Evolutionary conservation across 2,329 filamentous ascomycete genomes (phyloP), one percentile per base, ranked within the genome.

Genomic region (Verticillium klebahnii): DNA sequence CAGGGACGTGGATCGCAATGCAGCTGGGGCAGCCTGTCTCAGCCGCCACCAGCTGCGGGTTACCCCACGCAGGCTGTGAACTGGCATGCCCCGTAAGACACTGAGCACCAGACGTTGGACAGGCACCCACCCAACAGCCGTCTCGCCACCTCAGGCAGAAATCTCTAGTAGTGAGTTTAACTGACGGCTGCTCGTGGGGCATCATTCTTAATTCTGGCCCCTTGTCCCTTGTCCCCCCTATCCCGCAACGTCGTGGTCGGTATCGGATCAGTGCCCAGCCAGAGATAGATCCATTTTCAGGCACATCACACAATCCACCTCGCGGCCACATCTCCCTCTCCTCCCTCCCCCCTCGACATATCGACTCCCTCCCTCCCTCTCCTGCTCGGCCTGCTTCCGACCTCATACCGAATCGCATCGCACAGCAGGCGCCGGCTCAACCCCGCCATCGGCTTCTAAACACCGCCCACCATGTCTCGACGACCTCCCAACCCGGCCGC

Each of bases 401-500:
- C 17, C 37, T 7, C 17, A 15, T 12, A 40, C 37, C 12, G 6
- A 40, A n/a, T 7, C 45, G 45, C 8, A 50, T n/a, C 45, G 45
- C 8, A 50, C 19, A 50, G 19, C 45, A 50, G n/a, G 45, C 45
- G 45, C 19, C 45, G 9, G 23, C 45, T 50, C 19, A 19, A 50
- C 45, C 45, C 45, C 45, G 45, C 45, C n/a, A 23, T 5, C 19
- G 8, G 23, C n/a, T 19, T 25, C 45, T 25, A 12, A 50, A 50
- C 45, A 50, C 45, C 45, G 45, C 45, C 63, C 61, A 78, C 69
- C 67, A 96, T 96, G 91, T 95, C 92, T 70, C 85, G 92, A 81
- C 87, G 91, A 74, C 80, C 86, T 64, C 85, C 87, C 63, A 91
- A 92, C 78, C 88, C 91, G 73, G 88, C 88, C 67, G 90, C 92